Percentiles rank a stretch among this genome's conserved stretches.
These are phyloP conservation scores for Clitoria ternatea DNA, from an alignment of 306 rosid genomes.

Conservation along the genomic window DNA sequence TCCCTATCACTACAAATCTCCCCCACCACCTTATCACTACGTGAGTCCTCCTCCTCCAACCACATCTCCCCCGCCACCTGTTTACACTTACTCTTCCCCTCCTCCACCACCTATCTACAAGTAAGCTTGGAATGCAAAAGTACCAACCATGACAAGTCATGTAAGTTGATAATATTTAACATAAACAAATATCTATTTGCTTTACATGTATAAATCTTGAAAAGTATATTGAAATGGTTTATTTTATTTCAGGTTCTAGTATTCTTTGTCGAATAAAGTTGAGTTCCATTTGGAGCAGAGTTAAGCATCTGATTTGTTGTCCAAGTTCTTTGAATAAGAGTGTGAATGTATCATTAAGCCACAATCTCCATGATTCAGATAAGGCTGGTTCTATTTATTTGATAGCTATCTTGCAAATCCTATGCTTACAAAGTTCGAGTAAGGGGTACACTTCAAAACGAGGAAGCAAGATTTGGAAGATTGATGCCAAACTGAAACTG, in stretches of 20 bases:
- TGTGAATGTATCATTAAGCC: not conserved
- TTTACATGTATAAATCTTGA: not conserved
- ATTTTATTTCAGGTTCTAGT: not conserved
- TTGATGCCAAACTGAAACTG: not conserved
- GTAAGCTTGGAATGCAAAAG: not conserved
- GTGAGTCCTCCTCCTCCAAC: not conserved
- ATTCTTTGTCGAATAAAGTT: not conserved
- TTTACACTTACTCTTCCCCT: not conserved
- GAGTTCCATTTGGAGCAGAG: not conserved
- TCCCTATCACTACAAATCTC: not conserved
- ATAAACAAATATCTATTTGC: not conserved
- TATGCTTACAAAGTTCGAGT: not conserved
- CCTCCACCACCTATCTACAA: slow-evolving; percentile 2
- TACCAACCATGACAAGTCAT: not conserved
- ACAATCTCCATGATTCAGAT: not conserved
- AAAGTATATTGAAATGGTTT: not conserved
- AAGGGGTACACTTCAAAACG: not conserved
- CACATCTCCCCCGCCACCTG: not conserved
- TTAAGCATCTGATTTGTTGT: not conserved
- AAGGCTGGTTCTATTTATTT: not conserved
- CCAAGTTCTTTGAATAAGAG: not conserved
- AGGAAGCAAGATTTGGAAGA: not conserved
- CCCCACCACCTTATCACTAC: not conserved
- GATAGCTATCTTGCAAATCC: not conserved
- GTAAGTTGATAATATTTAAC: not conserved